These are phyloP conservation scores for Candida wancherniae DNA, from an alignment of 805 yeast species.

Conservation along the genomic window DNA sequence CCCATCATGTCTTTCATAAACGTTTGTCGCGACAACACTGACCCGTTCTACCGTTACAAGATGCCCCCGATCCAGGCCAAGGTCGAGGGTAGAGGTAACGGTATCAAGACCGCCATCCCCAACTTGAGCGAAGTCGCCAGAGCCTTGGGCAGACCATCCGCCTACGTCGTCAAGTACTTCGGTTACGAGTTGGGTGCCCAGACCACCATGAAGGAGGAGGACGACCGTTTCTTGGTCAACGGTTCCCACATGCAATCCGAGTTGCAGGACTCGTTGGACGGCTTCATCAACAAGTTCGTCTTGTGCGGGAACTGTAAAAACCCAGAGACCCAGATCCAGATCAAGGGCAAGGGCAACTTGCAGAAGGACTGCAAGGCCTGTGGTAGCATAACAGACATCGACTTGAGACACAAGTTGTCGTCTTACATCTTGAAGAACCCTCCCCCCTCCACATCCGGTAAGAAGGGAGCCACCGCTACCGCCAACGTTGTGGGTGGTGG, in stretches of 20 bases:
- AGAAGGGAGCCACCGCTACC: constrained; percentile 81
- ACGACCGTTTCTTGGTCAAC: constrained; percentile 86
- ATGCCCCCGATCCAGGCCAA: constrained; percentile 98
- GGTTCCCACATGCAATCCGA: constrained; percentile 90
- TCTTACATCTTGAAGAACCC: constrained; percentile 88
- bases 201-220: constrained; percentile 72
- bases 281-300: constrained; percentile 88
- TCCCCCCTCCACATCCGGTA: constrained; percentile 62
- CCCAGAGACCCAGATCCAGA: constrained; percentile 91
- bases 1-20: constrained; percentile 76
- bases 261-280: constrained; percentile 91
- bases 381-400: constrained; percentile 82
- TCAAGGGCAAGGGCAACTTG: constrained; percentile 69
- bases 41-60: constrained; percentile 98
- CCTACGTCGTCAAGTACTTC: constrained; percentile 88
- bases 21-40: constrained; percentile 94
- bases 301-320: constrained; percentile 93
- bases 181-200: constrained; percentile 98
- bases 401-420: constrained; percentile 81
- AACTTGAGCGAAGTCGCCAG: constrained; percentile 91
- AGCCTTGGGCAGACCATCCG: constrained; percentile 88
- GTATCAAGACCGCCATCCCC: constrained; percentile 92
- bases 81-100: constrained; percentile 98
- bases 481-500: constrained; percentile 90
- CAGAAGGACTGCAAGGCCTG: constrained; percentile 97